Evolutionary conservation across 495 filamentous ascomycete species (phyloP).

Genomic region (Talaromyces wortmannii): DNA sequence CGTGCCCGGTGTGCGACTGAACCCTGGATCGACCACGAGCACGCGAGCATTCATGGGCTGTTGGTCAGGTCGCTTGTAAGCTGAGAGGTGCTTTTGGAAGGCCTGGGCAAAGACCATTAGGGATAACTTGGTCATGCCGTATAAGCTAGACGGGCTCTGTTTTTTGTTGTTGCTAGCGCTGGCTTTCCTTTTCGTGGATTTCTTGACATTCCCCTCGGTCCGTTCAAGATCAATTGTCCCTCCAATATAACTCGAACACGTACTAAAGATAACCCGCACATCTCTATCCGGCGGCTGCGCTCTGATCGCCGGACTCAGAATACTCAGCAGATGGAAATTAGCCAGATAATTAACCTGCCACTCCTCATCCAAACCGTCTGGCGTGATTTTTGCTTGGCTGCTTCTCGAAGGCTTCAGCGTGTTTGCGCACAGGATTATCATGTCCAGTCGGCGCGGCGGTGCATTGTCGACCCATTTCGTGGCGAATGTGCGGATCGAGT

Average conservation of each 20-base stretch:
- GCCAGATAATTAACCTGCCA: constrained; percentile 95
- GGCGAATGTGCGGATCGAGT: constrained; percentile 89
- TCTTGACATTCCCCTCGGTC: constrained; percentile 27
- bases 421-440: constrained; percentile 81
- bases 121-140: constrained; percentile 82
- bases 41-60: constrained; percentile 74
- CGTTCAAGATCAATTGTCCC: constrained; percentile 53
- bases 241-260: constrained; percentile 78
- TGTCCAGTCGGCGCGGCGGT: constrained; percentile 85
- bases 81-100: constrained; percentile 81
- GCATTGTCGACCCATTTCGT: constrained; percentile 98
- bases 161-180: constrained; percentile 6
- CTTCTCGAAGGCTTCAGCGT: constrained; percentile 59
- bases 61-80: constrained; percentile 75
- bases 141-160: constrained; percentile 39
- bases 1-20: constrained; percentile 76
- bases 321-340: constrained; percentile 90
- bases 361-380: constrained; percentile 76
- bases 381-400: constrained; percentile 43
- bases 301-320: constrained; percentile 78
- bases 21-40: constrained; percentile 79
- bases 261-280: constrained; percentile 78
- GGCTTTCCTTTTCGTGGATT: constrained; percentile 5
- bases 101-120: constrained; percentile 80
- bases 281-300: constrained; percentile 92